Conservation (phyloP, 2,329 filamentous ascomycete species). For the Calcarisporium arbuscula region DNA sequence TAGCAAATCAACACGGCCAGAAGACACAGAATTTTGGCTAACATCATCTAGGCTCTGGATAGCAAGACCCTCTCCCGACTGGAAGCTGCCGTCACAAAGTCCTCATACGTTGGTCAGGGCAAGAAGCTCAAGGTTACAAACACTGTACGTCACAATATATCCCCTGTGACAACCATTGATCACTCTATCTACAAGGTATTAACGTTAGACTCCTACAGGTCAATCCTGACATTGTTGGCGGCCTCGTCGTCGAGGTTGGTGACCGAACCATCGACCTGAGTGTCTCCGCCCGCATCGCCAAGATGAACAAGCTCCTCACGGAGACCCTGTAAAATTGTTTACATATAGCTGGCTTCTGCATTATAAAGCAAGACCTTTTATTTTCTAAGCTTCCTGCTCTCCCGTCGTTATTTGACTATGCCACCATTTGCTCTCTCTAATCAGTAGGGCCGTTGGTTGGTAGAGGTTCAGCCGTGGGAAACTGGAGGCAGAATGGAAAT, state of each 20-base stretch:
- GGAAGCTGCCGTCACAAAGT: slow-evolving; percentile 84
- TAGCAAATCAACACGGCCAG: no score
- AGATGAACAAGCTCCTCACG: slow-evolving; percentile 98
- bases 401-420: no score
- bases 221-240: slow-evolving; percentile 90
- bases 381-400: no score
- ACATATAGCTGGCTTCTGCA: slow-evolving; percentile 19
- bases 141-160: slow-evolving; percentile 50
- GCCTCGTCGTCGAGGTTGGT: slow-evolving; percentile 91
- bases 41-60: slow-evolving; percentile 72
- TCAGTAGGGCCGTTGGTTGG: no score
- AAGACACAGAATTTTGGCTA: no score
- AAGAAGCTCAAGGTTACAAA: slow-evolving; percentile 98
- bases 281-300: slow-evolving; percentile 88
- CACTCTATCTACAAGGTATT: background rate
- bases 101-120: slow-evolving; percentile 77
- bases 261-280: slow-evolving; percentile 97
- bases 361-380: slow-evolving; percentile 17
- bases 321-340: slow-evolving; percentile 89
- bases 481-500: no score
- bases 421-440: no score
- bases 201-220: slow-evolving; percentile 47
- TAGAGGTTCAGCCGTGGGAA: no score
- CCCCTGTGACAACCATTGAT: background rate
- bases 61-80: slow-evolving; percentile 78